Evolutionary conservation across 176 grass and related monocot species (phyloP), one percentile per base, ranked within the genome.

Genomic region (Lolium rigidum): DNA sequence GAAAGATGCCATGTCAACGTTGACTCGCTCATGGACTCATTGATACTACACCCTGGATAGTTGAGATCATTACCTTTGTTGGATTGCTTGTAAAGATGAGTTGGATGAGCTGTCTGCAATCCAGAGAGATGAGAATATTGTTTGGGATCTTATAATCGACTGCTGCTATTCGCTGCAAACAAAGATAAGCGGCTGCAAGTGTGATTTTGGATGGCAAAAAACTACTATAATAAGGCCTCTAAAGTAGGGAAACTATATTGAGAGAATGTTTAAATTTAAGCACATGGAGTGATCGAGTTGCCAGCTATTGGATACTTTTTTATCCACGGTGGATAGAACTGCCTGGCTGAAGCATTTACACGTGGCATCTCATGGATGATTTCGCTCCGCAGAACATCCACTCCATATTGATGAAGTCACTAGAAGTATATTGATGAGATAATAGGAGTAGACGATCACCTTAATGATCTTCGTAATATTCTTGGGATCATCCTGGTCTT

Each of bases 401-500:
- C 41, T 44, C 41, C 41, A 44, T 44, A 44, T 44, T 1, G 41
- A 8, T 7, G 41, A 7, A 44, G 41, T 8, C 7, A 44, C 21
- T 18, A 38, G 31, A 3, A 13, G 63, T 24, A 6, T 28, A 67
- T 60, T 49, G 7, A 39, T 67, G 50, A 76, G 41, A 80, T 60
- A 17, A 70, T 28, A 80, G 13, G 54, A 81, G 22, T 61, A 54
- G 75, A 55, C 47, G 84, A 54, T 77, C 86, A 92, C 95, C 87
- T 83, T 69, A 77, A 98, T 90, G 77, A 67, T 95, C 72, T 95
- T 92, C 81, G 69, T 89, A 25, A 98, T 88, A 86, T 98, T 95
- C 88, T 93, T 98, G 61, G 95, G 95, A 47, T 98, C 95, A 47
- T 92, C 88, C 81, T 73, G 82, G 85, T 98, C 93, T 90, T 98